These are phyloP conservation scores for Fusarium piperis DNA, from an alignment of 2,329 filamentous ascomycete species.

Conservation along the genomic window DNA sequence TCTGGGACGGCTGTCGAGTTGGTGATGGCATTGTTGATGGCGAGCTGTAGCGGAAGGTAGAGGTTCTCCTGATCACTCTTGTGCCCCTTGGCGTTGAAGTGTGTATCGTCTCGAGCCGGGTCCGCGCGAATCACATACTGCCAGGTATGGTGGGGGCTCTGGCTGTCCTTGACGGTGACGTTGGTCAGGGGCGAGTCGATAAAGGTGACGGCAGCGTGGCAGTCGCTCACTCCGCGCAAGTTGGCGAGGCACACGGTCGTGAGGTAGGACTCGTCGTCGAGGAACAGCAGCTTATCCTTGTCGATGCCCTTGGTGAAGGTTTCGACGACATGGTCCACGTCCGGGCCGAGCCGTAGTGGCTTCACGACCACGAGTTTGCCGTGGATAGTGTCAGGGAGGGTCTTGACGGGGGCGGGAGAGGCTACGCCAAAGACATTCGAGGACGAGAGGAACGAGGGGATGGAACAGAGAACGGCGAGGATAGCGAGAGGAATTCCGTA, in stretches of 20 bases:
- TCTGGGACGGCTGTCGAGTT: conserved; percentile 33
- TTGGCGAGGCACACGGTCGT: conserved; percentile 35
- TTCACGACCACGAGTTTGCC: conserved; percentile 42
- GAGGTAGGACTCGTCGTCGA: conserved; percentile 32
- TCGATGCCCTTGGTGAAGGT: conserved; percentile 36
- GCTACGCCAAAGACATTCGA: conserved; percentile 26
- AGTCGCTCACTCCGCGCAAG: conserved; percentile 41
- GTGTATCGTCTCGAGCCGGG: conserved; percentile 44
- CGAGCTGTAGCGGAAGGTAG: conserved; percentile 40
- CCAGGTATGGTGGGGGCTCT: conserved; percentile 37
- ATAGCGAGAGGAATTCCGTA: conserved; percentile 44
- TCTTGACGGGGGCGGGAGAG: conserved; percentile 28
- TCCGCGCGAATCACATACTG: conserved; percentile 43
- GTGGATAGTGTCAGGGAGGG: conserved; percentile 28
- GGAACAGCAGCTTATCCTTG: conserved; percentile 15
- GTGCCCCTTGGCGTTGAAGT: conserved; percentile 59
- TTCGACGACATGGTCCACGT: conserved; percentile 39
- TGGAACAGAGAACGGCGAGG: conserved; percentile 42
- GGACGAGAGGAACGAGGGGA: conserved; percentile 37
- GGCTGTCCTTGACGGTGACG: background rate
- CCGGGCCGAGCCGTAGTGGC: conserved; percentile 32
- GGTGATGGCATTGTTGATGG: conserved; percentile 48
- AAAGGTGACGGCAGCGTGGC: conserved; percentile 44
- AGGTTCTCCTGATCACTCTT: conserved; percentile 35
- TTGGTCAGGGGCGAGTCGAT: conserved; percentile 43